Percentiles rank a stretch among this genome's conserved stretches.
Evolutionary conservation across 148 eudicot species (phyloP).

Genomic region (Gaultheria prostrata): DNA sequence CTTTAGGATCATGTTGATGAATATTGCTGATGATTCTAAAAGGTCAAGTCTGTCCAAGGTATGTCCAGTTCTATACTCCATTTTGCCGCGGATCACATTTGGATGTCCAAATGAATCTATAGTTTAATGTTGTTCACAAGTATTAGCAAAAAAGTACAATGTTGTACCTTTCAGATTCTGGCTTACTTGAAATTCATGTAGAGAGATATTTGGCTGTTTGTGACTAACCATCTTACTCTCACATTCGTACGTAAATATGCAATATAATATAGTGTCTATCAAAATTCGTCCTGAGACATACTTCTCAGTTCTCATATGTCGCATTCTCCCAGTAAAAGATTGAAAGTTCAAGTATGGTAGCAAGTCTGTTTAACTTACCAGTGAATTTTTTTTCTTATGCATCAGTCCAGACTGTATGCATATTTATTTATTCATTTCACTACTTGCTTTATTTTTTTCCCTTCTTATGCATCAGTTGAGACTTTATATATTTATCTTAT

Average conservation of each 20-base stretch:
- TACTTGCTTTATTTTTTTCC: too few relatives aligned
- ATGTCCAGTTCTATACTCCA: conserved; percentile 5
- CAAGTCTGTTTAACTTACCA: background rate
- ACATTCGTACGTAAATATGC: background rate
- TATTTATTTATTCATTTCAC: background rate
- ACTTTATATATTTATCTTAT: background rate
- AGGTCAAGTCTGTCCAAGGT: conserved; percentile 71
- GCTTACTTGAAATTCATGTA: background rate
- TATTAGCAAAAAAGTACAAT: background rate
- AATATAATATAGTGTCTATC: background rate
- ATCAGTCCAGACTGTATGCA: background rate
- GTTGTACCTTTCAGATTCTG: background rate
- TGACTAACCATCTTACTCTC: background rate
- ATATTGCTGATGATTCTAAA: conserved; percentile 76
- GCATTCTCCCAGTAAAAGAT: background rate
- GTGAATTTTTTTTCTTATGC: background rate
- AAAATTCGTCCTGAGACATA: background rate
- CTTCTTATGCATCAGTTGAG: background rate
- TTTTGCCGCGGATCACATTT: background rate
- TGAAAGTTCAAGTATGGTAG: too few relatives aligned
- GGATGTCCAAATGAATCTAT: background rate
- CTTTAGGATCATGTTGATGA: conserved; percentile 69
- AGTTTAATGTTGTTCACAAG: background rate
- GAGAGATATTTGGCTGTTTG: background rate
- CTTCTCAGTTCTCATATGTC: background rate